Evolutionary conservation across 768 basidiomycete species (phyloP), one percentile per base, ranked within the genome.

Genomic region (Pleurotus sapidus): DNA sequence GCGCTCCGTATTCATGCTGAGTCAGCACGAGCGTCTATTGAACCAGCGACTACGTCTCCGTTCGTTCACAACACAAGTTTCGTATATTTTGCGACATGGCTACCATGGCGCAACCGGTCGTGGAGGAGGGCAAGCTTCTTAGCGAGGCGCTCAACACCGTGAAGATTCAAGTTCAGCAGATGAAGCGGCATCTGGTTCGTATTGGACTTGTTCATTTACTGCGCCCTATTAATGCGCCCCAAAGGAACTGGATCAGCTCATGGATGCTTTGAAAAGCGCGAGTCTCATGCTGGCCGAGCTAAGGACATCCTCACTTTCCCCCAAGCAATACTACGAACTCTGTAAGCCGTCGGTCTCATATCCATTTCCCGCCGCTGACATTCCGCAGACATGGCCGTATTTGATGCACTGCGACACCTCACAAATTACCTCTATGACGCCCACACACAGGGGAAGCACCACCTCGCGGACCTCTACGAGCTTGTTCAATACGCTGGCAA

Each of bases 401-500:
- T 98, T 72, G 97, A 99, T 69, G 94, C 94, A 40, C 80, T 99
- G 49, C 84, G 96, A 64, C 89, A 98, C 68, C 86, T 99, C 55
- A 91, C 94, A 25, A 95, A 94, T 68, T 98, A 98, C 72, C 86
- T 99, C 59, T 95, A 93, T 65, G 97, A 98, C 59, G 96, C 95
- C 2, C 97, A 99, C 74, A 87, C 84, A 20, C 86, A 90, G 59
- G 87, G 89, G 49, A 84, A 89, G 68, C 96, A 99, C 70, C 97
- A 98, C 64, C 84, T 99, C 57, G 97, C 97, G 46, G 97, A 99
- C 79, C 80, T 99, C 45, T 99, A 99, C 74, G 97, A 99, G 71
- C 86, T 98, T 61, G 97, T 99, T n/a, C 97, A 99, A 83, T 99
- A 96, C 70, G 94, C 94, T 37, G 93, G 94, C 68, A 96, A 95